Percentiles rank a stretch among this genome's conserved stretches.
Evolutionary conservation across 2,329 filamentous ascomycete species (phyloP).

Genomic region (Xylariaceae sp.): DNA sequence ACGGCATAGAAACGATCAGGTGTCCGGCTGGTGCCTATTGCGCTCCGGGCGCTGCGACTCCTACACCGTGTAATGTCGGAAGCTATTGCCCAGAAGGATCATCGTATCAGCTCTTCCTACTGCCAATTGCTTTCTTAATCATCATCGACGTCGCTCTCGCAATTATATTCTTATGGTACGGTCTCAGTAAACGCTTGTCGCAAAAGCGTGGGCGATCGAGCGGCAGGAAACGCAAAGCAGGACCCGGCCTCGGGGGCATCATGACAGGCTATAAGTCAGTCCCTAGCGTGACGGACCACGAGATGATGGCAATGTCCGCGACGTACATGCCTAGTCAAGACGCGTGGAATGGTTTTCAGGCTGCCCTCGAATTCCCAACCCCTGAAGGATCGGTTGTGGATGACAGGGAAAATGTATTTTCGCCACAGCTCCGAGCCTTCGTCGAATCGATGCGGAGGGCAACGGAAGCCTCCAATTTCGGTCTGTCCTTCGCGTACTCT

Average conservation of each 20-base stretch:
- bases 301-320: conserved; percentile 40
- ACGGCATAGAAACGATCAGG: conserved; percentile 42
- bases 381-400: conserved; percentile 27
- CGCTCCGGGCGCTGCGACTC: conserved; percentile 50
- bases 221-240: conserved; percentile 26
- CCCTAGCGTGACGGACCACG: conserved; percentile 37
- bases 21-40: conserved; percentile 56
- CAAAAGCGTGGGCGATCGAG: conserved; percentile 36
- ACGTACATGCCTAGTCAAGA: conserved; percentile 36
- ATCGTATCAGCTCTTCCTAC: conserved; percentile 43
- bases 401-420: conserved; percentile 37
- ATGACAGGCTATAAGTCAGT: conserved; percentile 42
- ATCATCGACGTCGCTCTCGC: conserved; percentile 47
- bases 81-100: conserved; percentile 51
- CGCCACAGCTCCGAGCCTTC: conserved; percentile 50
- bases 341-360: conserved; percentile 41
- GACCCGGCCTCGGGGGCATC: conserved; percentile 35
- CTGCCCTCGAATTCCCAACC: conserved; percentile 39
- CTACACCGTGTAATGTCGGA: conserved; percentile 50
- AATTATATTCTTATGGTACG: conserved; percentile 40
- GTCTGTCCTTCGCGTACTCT: conserved; percentile 56
- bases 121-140: conserved; percentile 48
- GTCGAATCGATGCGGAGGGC: conserved; percentile 56
- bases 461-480: conserved; percentile 54
- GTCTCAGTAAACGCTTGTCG: conserved; percentile 41